These are phyloP conservation scores for Lactarius indigo DNA, from an alignment of 768 basidiomycete genomes.

Conservation along the genomic window DNA sequence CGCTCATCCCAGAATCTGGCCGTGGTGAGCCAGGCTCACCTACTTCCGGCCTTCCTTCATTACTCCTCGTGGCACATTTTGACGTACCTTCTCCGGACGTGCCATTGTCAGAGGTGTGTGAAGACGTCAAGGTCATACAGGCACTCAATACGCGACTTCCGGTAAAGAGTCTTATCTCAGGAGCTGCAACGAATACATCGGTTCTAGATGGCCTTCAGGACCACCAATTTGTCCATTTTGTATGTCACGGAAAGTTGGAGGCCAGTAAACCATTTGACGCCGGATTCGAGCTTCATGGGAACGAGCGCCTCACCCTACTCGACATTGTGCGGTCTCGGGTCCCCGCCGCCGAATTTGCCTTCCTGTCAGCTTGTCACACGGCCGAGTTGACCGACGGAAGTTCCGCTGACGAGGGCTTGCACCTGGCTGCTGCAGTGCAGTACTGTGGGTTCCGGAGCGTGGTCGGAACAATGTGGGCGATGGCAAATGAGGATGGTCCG, in stretches of 20 bases:
- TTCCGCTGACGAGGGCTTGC: neutral
- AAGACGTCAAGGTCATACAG: neutral
- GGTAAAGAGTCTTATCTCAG: neutral
- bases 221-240: neutral
- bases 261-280: neutral
- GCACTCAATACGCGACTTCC: neutral
- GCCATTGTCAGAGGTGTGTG: neutral
- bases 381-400: neutral
- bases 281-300: neutral
- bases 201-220: neutral
- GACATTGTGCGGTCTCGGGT: neutral
- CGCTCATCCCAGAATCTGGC: neutral
- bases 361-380: neutral
- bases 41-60: neutral
- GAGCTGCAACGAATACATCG: neutral
- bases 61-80: neutral
- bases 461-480: neutral
- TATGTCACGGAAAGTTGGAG: neutral
- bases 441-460: neutral
- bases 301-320: neutral
- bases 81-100: neutral
- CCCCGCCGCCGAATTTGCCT: neutral
- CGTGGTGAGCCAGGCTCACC: neutral
- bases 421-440: too few species aligned
- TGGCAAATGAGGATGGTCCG: neutral